Base-by-base conservation (phyloP, 768 basidiomycete genomes). In the Strobilomyces echinocephalus region DNA sequence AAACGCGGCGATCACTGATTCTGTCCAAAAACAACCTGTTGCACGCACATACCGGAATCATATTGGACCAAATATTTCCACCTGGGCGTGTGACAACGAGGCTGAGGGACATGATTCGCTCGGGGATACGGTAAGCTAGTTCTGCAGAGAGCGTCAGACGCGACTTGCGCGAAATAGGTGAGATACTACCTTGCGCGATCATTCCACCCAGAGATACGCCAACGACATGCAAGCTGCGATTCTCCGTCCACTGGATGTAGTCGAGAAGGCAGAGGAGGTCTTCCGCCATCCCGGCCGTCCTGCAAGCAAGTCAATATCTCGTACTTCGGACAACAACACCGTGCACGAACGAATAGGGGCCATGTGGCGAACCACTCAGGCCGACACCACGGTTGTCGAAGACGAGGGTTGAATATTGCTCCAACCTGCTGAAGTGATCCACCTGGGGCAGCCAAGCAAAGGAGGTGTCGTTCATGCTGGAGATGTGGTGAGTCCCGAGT, bases 311-410 rank as follows among this genome's bases (percentile, higher is more conserved):
- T 62, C 18, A 61, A 44, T 24, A 34, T 9, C 2, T 4, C 7
- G 9, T 28, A 24, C 16, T 1, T 30, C 30, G 30, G 21, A 33
- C 7, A 33, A 41, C 14, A 40, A 18, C 30, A 20, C 2, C 0
- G 6, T 31, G 26, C 26, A 74, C 81, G 54, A 62, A 91, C 88
- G 85, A 78, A 70, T 91, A 92, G 1, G 88, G 88, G 1, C 89
- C 91, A 41, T 74, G 69, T 0, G 89, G 89, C 39, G 80, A 74
- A 5, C 76, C 80, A 30, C 85, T 88, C 66, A 88, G 79, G 8
- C 91, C 91, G 7, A 88, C 88, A 1, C 91, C 91, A 34, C 91
- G 79, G 65, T 93, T 91, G 68, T 92, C 91, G 63, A 92, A 91
- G 5, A 89, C 87, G 2, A 92, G 73, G 12, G 80, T 72, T 1